Base-by-base conservation (phyloP, 176 grass and related monocot genomes). In the Coix lacrymajobi region DNA sequence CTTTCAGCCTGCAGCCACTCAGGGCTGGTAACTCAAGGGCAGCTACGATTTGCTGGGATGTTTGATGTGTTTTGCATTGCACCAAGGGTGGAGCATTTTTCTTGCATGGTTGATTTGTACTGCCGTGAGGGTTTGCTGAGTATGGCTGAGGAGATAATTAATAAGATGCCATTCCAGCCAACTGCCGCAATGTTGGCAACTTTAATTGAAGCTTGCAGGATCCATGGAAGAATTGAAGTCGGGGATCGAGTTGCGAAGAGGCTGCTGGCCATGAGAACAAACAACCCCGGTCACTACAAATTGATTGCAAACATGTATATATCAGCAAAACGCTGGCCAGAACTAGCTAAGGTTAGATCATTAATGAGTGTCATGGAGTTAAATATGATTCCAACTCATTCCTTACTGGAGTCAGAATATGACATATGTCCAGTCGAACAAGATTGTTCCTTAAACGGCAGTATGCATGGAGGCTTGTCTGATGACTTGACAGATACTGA, bases 181-280 rank as follows among this genome's bases (percentile, higher is more conserved):
- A 94, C 89, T 56, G 84, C 89, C 71, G 92, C 92, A 31, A 94
- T 91, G 84, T 76, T 88, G 85, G 92, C 92, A 39, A 88, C 89
- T 39, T 73, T 94, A 82, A 60, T 91, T 25, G 86, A 83, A 36
- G 92, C 92, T 75, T 91, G 86, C n/a, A 61, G 37, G 62, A 76
- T 89, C 63, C 79, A 94, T 84, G 71, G 86, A 39, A 81, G 85
- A 77, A 79, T 3, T 57, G 89, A 89, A 44, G 79, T 91, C 31
- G 92, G 89, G 20, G 77, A 89, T 79, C 75, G 67, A 80, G 73
- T 84, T 46, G 92, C 92, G 22, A 94, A 89, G 86, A 91, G 74
- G 51, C 73, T 94, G 33, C 22, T 94, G 33, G 77, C 82, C 7
- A 94, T 91, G 92, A 76, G 62, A 40, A 91, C 89, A 3, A 62